phyloP scores from a whole-genome alignment of 164 flowering plant genomes.

The Umbellularia californica region DNA sequence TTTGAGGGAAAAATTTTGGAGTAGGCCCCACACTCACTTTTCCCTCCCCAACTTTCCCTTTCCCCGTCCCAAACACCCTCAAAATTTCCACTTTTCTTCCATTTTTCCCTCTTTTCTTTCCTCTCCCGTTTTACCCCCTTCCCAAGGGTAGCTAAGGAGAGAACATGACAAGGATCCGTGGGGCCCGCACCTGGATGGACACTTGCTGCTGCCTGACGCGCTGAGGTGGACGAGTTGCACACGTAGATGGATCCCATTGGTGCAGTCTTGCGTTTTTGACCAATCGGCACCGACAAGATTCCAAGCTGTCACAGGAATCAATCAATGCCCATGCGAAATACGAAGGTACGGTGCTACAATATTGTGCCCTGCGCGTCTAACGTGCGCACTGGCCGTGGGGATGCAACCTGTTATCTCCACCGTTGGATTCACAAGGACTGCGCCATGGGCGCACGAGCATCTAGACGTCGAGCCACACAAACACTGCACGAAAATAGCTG shows the following conservation, averaged over 20 bases:
- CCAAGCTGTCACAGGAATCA: slow-evolving; percentile 11
- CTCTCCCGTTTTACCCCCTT: too few species aligned
- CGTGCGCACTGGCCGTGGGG: neutral
- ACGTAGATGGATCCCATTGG: slow-evolving; percentile 14
- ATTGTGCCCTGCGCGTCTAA: too few species aligned
- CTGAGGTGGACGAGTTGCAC: neutral
- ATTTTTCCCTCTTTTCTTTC: too few species aligned
- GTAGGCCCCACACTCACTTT: too few species aligned
- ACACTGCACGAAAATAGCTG: neutral
- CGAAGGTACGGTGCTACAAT: too few species aligned
- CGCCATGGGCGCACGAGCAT: neutral
- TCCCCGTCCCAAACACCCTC: too few species aligned
- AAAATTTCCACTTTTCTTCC: too few species aligned
- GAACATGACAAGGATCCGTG: neutral
- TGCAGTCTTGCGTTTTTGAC: slow-evolving; percentile 14
- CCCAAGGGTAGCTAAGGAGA: too few species aligned
- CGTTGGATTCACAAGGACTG: neutral
- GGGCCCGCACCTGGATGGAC: neutral
- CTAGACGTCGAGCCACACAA: neutral
- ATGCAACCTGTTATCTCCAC: neutral
- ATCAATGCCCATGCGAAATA: neutral
- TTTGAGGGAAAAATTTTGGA: too few species aligned
- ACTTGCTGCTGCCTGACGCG: neutral
- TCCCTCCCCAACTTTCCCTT: too few species aligned
- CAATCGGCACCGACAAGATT: slow-evolving; percentile 14